Percentiles rank a stretch among this genome's conserved stretches.
These are phyloP conservation scores for Eucalyptus regnans DNA, from an alignment of 345 rosid species.

Conservation along the genomic window DNA sequence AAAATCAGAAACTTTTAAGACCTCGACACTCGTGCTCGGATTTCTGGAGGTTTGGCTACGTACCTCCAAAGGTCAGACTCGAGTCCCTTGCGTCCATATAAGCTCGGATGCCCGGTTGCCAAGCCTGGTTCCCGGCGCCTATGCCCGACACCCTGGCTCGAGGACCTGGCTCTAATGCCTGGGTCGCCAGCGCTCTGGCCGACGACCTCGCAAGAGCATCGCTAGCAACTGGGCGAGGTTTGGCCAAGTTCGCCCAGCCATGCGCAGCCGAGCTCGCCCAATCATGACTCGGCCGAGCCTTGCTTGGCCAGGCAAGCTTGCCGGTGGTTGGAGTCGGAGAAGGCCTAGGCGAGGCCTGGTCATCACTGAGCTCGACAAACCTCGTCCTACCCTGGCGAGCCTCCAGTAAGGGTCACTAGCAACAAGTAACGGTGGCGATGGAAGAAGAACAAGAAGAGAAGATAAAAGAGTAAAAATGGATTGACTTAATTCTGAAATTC, in stretches of 20 bases:
- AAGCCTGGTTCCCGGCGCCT: neutral
- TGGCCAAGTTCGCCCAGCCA: accelerated
- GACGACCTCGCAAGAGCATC: accelerated
- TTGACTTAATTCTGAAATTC: too few species aligned
- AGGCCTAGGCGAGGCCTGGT: too few species aligned
- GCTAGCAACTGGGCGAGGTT: accelerated
- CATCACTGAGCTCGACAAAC: accelerated
- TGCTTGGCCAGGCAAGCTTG: accelerated
- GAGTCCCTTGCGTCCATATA: neutral
- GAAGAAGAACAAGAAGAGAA: too few species aligned
- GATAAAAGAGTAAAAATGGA: too few species aligned
- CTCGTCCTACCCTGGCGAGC: accelerated
- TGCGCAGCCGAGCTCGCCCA: accelerated
- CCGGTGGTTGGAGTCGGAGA: accelerated
- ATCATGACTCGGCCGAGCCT: accelerated
- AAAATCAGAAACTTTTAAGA: neutral
- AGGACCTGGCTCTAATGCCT: neutral
- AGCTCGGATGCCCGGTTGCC: neutral
- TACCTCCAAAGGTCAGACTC: neutral
- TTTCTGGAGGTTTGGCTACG: neutral
- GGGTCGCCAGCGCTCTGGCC: accelerated
- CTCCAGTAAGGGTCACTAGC: accelerated
- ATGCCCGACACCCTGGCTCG: neutral
- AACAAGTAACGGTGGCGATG: accelerated
- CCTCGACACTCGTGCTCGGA: neutral